Evolutionary conservation across 805 yeast species (phyloP), one percentile per base, ranked within the genome.

Genomic region (Metschnikowia orientalis): DNA sequence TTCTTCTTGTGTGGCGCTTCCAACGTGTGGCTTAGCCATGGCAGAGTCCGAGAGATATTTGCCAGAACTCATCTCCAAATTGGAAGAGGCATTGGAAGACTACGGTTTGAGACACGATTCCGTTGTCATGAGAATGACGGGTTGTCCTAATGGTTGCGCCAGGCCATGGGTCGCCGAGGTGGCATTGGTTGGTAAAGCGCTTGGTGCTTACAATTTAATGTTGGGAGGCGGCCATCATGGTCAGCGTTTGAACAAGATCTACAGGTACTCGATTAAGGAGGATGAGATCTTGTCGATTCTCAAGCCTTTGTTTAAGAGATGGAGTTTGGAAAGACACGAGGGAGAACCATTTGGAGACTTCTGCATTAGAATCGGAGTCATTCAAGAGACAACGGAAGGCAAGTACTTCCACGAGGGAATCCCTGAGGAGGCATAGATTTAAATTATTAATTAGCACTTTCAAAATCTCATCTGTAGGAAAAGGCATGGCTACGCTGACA

Each of bases 1-100:
- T 6, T 88, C 95, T 16, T 95, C 97, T 0, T 90, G 97, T 75
- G 97, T 90, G 38, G 97, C 96, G 2, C 80, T 90, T 75, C 97
- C 97, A 47, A 90, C 97, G 1, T 90, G 97, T 77, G 97, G 97
- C 48, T 75, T 90, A 54, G 97, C 97, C 12, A 88, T 90, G 97
- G 97, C 97, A 20, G 97, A 90, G 66, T 82, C 95, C 35, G 97
- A 90, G 68, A 79, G 97, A 56, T 81, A 80, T 57, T 70, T 90
- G 51, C 97, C 97, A 6, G 80, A 71, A 30, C 71, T 90, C 50
- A 75, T 90, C 47, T 60, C 81, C 42, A 86, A 88, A 63, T 65
- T 90, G 40, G 97, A 90, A 61, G 75, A 68, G n/a, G 78, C 87
- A 13, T 69, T 90, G 38, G 97, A 90, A 62, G 95, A 88, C 53